Base-by-base conservation (phyloP, 208 protist genomes). In the Crithidia mellificae region DNA sequence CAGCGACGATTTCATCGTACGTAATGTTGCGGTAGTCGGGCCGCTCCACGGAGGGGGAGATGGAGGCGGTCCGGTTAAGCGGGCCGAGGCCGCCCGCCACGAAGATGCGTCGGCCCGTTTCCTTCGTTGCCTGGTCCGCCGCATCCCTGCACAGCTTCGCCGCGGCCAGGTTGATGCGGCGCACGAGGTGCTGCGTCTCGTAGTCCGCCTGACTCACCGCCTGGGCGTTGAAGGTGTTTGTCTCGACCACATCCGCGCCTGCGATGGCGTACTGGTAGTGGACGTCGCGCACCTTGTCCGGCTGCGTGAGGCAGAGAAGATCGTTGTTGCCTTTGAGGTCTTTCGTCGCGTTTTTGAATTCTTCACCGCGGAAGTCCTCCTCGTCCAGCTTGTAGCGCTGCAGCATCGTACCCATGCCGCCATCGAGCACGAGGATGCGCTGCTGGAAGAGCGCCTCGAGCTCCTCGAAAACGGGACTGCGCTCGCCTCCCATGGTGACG, bases 271-370 rank as follows among this genome's bases (percentile, higher is more conserved):
- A 99, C 38, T 84, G 68, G 69, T 90, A 79, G 77, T 98, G 92
- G 44, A 98, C 93, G 54, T 93, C 80, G 20, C 77, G 57, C 67
- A 98, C 96, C 43, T 97, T 84, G 36, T 98, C 84, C 5, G 97
- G 97, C 77, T 84, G 74, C 17, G 96, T 98, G 38, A 98, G 75
- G 41, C 63, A 84, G 25, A 99, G 88, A 6, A 99, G 52, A 77
- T 99, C 98, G 86, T 99, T 99, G 80, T 99, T 98, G 46, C 98
- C 98, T 76, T 98, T 98, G n/a, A 99, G 78, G 44, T 95, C 81
- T 58, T 93, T 85, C 6, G 51, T 64, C 46, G 87, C 88, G 65
- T 97, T 83, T 64, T 91, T 91, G 72, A 98, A 97, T 70, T 91
- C 71, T 56, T 93, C 87, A 27, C 84, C 91, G 25, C 88, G 81